phyloP scores from a whole-genome alignment of 306 rosid genomes.

The Vigna trinervia region DNA sequence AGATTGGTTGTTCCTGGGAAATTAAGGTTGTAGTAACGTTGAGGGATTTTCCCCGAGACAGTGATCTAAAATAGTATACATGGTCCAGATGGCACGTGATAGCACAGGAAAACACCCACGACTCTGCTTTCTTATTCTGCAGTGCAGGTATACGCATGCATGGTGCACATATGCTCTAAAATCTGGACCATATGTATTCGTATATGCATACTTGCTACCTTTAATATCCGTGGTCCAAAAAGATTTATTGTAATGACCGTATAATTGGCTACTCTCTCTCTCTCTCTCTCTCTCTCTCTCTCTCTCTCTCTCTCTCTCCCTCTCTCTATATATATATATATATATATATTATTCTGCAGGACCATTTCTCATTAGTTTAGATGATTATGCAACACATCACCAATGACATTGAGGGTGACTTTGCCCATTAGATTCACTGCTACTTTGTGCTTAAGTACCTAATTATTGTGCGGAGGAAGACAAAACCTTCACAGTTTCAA shows the following conservation, averaged over 20 bases:
- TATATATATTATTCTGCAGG: conserved; percentile 51
- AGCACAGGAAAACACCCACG: neutral
- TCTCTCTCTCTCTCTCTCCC: rapidly evolving
- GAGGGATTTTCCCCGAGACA: conserved; percentile 27
- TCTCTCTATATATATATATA: neutral
- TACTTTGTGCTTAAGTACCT: conserved; percentile 10
- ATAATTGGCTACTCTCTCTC: conserved; percentile 35
- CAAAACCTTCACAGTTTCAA: neutral
- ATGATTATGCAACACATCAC: conserved; percentile 44
- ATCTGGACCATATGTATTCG: conserved; percentile 49
- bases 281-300: rapidly evolving
- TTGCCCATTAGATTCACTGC: conserved; percentile 1
- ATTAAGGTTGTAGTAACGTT: neutral
- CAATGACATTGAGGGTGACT: conserved; percentile 43
- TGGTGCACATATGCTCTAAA: conserved; percentile 1
- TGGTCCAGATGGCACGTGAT: conserved; percentile 75
- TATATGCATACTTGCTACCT: conserved; percentile 10
- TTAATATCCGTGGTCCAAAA: conserved; percentile 54
- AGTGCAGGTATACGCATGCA: conserved; percentile 18
- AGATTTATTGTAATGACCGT: conserved; percentile 58
- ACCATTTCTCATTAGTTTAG: conserved; percentile 65
- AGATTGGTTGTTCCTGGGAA: neutral
- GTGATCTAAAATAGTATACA: neutral
- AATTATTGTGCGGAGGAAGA: neutral
- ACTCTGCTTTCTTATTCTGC: conserved; percentile 35